A percentile compares a stretch with the other conserved stretches of the same genome.
Conservation (phyloP, 345 rosid genomes). For the Cardamine occulta region DNA sequence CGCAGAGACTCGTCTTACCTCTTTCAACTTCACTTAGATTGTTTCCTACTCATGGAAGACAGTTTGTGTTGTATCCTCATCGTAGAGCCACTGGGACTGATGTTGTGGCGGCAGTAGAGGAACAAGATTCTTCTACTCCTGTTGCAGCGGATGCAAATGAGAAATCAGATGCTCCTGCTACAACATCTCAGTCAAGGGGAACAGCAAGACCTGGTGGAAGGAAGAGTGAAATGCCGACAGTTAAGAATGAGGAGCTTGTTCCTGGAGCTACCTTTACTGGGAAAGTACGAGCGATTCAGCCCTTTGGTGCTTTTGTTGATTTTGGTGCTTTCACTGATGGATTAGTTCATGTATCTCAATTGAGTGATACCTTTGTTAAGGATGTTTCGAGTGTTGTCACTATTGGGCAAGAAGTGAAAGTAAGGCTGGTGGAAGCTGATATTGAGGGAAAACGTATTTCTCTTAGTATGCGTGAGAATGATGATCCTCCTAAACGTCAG, state of each 20-base stretch:
- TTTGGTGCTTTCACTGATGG: constrained; percentile 96
- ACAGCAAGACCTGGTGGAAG: constrained; percentile 52
- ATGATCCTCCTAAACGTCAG: constrained; percentile 56
- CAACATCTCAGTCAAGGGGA: constrained; percentile 49
- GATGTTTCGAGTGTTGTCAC: constrained; percentile 82
- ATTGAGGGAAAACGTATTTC: constrained; percentile 74
- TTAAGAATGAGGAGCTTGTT: constrained; percentile 78
- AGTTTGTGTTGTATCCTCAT: constrained; percentile 47
- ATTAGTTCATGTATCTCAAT: constrained; percentile 80
- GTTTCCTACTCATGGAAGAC: constrained; percentile 56
- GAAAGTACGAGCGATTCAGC: constrained; percentile 88
- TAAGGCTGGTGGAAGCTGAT: constrained; percentile 79
- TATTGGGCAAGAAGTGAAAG: constrained; percentile 86
- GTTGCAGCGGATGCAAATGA: constrained; percentile 43
- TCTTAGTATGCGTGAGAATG: constrained; percentile 77
- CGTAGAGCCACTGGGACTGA: constrained; percentile 69
- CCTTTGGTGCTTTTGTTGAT: constrained; percentile 88
- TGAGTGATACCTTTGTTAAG: constrained; percentile 80
- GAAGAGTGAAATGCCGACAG: constrained; percentile 81
- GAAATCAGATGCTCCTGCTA: constrained; percentile 45
- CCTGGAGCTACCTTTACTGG: constrained; percentile 83
- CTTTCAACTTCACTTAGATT: constrained; percentile 50
- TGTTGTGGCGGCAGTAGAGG: constrained; percentile 69
- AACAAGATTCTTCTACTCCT: constrained; percentile 61
- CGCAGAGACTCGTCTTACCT: constrained; percentile 51